Percentiles rank a stretch among this genome's conserved stretches.
These are phyloP conservation scores for Penicillium ucsense DNA, from an alignment of 495 filamentous ascomycete genomes.

Conservation along the genomic window DNA sequence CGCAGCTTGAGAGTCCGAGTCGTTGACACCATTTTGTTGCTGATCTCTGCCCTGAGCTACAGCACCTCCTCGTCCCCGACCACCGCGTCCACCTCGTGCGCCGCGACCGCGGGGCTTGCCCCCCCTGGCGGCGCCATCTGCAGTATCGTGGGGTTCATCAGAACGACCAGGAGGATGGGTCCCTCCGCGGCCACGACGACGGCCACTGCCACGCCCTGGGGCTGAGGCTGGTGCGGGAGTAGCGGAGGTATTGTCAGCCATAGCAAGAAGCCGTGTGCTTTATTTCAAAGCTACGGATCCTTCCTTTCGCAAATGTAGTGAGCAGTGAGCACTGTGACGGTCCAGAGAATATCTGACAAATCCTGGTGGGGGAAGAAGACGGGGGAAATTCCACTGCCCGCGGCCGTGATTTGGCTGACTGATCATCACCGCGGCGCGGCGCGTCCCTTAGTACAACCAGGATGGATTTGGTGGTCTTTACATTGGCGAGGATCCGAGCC, in stretches of 20 bases:
- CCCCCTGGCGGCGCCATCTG: slow-evolving; percentile 16
- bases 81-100: slow-evolving; percentile 20
- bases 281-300: too few relatives aligned
- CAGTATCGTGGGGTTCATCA: slow-evolving; percentile 12
- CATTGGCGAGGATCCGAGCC: not conserved
- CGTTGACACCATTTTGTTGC: slow-evolving; percentile 8
- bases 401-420: slow-evolving; percentile 15
- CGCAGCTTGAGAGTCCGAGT: slow-evolving; percentile 2
- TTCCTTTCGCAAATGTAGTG: too few relatives aligned
- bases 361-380: slow-evolving; percentile 10
- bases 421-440: slow-evolving; percentile 8
- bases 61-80: too few relatives aligned
- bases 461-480: too few relatives aligned
- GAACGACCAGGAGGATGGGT: slow-evolving; percentile 17
- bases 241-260: slow-evolving; percentile 29
- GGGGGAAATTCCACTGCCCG: slow-evolving; percentile 6
- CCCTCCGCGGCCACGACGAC: slow-evolving; percentile 34
- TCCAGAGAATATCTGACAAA: slow-evolving; percentile 1
- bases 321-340: slow-evolving; percentile 5
- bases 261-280: slow-evolving; percentile 8
- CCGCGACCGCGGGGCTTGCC: slow-evolving; percentile 26
- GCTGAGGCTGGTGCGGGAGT: slow-evolving; percentile 21
- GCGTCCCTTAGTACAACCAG: too few relatives aligned
- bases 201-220: slow-evolving; percentile 26
- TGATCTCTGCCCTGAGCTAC: slow-evolving; percentile 7